Percentiles rank a stretch among this genome's conserved stretches.
These are phyloP conservation scores for Teunomyces kruisii DNA, from an alignment of 805 yeast genomes.

Conservation along the genomic window DNA sequence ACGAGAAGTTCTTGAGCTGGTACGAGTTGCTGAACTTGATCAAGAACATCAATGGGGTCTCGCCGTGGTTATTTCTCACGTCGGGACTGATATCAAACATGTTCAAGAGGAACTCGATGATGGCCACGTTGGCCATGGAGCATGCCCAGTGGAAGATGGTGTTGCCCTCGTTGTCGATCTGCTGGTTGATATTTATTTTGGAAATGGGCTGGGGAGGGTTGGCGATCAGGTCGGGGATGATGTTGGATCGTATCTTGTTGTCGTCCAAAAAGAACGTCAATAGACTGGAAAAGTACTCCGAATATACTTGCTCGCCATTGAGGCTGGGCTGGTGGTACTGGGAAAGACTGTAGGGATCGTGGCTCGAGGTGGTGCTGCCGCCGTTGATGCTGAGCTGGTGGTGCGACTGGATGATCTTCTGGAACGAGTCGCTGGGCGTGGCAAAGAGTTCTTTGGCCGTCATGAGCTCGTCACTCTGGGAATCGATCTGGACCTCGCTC, in stretches of 20 bases:
- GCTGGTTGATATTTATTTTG: slow-evolving; percentile 73
- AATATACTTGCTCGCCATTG: slow-evolving; percentile 24
- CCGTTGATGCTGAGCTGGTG: slow-evolving; percentile 4
- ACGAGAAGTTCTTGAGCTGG: slow-evolving; percentile 37
- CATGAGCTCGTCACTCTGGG: slow-evolving; percentile 33
- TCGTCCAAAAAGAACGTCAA: slow-evolving; percentile 56
- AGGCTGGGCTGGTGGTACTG: slow-evolving; percentile 39
- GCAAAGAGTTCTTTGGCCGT: slow-evolving; percentile 43
- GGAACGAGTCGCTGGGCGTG: slow-evolving; percentile 38
- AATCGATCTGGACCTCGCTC: slow-evolving; percentile 9
- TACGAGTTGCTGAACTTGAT: slow-evolving; percentile 41
- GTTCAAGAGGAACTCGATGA: slow-evolving; percentile 61
- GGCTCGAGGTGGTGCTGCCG: slow-evolving; percentile 6
- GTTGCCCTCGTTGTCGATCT: slow-evolving; percentile 92
- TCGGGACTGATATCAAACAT: slow-evolving; percentile 67
- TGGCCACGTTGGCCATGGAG: slow-evolving; percentile 73
- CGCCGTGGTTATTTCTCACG: slow-evolving; percentile 79
- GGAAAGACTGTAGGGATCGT: slow-evolving; percentile 39
- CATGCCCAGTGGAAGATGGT: slow-evolving; percentile 96
- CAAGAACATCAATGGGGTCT: slow-evolving; percentile 66
- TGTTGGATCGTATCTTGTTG: slow-evolving; percentile 12
- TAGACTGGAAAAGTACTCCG: slow-evolving; percentile 44
- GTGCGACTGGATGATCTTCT: slow-evolving; percentile 24
- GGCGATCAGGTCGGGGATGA: slow-evolving; percentile 40
- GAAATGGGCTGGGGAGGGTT: slow-evolving; percentile 54